These are phyloP conservation scores for Scedosporium dehoogii DNA, from an alignment of 2,329 filamentous ascomycete species.

Conservation along the genomic window DNA sequence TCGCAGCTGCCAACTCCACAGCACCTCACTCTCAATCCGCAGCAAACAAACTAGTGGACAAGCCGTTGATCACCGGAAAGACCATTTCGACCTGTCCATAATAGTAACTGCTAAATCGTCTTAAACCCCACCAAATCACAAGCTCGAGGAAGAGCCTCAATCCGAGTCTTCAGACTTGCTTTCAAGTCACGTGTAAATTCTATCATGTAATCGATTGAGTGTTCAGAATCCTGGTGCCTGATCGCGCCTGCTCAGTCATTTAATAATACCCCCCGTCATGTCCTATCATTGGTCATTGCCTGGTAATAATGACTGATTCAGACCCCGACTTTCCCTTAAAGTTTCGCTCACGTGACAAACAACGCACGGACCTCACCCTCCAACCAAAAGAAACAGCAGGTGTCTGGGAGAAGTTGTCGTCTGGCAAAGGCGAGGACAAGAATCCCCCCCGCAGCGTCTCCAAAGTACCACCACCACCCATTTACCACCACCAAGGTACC, in stretches of 20 bases:
- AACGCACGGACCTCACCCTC: not conserved
- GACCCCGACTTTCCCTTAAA: not conserved
- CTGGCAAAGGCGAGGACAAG: conserved; percentile 3
- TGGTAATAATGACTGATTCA: not conserved
- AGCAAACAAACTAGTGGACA: too few species aligned
- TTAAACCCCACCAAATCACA: not conserved
- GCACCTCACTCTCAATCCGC: too few species aligned
- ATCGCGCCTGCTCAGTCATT: not conserved
- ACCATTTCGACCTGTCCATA: too few species aligned
- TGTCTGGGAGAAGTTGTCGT: conserved; percentile 4
- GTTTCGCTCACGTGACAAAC: not conserved
- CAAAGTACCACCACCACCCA: conserved; percentile 2
- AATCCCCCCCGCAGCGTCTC: not conserved
- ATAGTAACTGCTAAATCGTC: too few species aligned
- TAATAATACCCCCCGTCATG: conserved; percentile 2
- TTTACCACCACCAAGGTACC: not conserved
- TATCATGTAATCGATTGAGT: not conserved
- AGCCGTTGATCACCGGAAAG: too few species aligned
- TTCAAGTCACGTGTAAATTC: not conserved
- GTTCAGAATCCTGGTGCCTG: not conserved
- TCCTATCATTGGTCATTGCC: not conserved
- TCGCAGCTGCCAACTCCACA: too few species aligned
- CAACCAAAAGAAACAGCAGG: conserved; percentile 6
- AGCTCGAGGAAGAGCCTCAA: not conserved
- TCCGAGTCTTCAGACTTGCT: not conserved